Conservation (phyloP, 176 grass and related monocot genomes). For the Triticum dicoccoides region DNA sequence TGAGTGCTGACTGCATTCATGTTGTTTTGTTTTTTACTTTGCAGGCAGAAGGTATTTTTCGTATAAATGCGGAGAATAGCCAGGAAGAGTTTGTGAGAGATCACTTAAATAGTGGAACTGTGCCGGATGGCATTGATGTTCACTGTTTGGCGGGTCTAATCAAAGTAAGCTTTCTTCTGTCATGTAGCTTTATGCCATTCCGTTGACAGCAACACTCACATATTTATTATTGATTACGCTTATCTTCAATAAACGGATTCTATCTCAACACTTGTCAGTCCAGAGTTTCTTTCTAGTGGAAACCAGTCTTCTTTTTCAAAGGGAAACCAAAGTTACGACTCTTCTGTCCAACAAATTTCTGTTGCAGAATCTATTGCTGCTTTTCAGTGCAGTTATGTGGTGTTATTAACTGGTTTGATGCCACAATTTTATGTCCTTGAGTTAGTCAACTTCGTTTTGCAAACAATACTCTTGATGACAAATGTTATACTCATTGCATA, state of each 20-base stretch:
- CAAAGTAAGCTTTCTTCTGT: conserved; percentile 48
- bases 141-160: conserved; percentile 79
- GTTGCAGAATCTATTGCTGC: conserved; percentile 21
- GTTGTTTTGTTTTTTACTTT: conserved; percentile 20
- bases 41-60: conserved; percentile 82
- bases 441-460: neutral
- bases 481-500: conserved; percentile 15
- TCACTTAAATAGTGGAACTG: conserved; percentile 64
- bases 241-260: conserved; percentile 8
- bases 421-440: conserved; percentile 5
- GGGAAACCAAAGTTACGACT: neutral
- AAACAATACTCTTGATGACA: neutral
- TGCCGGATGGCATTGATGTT: conserved; percentile 71
- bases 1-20: neutral
- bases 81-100: conserved; percentile 70
- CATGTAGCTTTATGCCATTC: neutral
- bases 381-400: neutral
- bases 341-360: neutral
- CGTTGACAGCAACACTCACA: neutral
- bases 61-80: conserved; percentile 74
- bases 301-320: neutral
- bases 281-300: neutral
- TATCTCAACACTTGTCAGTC: neutral
- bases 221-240: conserved; percentile 6
- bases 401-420: neutral